Percentiles rank a stretch among this genome's conserved stretches.
Evolutionary conservation across 2,329 filamentous ascomycete species (phyloP).

Genomic region (Paraphoma chrysanthemicola): DNA sequence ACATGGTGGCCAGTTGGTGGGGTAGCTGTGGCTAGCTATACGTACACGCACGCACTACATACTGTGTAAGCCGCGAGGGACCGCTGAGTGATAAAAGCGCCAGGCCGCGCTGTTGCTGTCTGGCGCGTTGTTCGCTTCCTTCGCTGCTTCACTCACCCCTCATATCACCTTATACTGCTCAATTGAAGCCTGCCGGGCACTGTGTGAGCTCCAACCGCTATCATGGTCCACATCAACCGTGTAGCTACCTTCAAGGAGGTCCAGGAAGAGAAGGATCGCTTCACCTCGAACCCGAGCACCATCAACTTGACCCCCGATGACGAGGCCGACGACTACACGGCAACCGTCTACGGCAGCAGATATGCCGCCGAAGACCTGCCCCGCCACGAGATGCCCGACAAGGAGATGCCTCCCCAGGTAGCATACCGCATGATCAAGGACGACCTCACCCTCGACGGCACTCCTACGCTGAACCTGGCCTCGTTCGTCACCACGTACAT

Average conservation of each 20-base stretch:
- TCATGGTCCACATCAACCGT: conserved; percentile 59
- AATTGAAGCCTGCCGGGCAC: conserved; percentile 1
- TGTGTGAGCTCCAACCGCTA: conserved; percentile 15
- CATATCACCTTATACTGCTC: neutral
- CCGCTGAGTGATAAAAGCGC: conserved; percentile 8
- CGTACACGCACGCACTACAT: too few species aligned
- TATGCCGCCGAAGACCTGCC: conserved; percentile 85
- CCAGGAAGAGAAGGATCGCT: conserved; percentile 30
- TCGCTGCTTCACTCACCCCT: conserved; percentile 1
- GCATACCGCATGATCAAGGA: conserved; percentile 96
- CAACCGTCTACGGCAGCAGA: conserved; percentile 85
- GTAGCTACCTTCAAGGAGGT: conserved; percentile 53
- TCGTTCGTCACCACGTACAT: conserved; percentile 97
- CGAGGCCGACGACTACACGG: conserved; percentile 65
- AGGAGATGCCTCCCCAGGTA: conserved; percentile 87
- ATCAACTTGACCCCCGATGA: conserved; percentile 37
- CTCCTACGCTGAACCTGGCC: conserved; percentile 68
- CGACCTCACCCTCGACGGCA: conserved; percentile 87
- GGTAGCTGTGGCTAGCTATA: conserved; percentile 14
- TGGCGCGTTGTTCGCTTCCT: neutral
- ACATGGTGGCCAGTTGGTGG: conserved; percentile 11
- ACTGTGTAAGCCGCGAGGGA: neutral
- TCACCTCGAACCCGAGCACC: conserved; percentile 5
- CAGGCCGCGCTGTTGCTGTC: conserved; percentile 1
- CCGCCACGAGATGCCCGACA: conserved; percentile 77